These are phyloP conservation scores for Diplocarpon rosae DNA, from an alignment of 2,329 filamentous ascomycete species.

Conservation along the genomic window DNA sequence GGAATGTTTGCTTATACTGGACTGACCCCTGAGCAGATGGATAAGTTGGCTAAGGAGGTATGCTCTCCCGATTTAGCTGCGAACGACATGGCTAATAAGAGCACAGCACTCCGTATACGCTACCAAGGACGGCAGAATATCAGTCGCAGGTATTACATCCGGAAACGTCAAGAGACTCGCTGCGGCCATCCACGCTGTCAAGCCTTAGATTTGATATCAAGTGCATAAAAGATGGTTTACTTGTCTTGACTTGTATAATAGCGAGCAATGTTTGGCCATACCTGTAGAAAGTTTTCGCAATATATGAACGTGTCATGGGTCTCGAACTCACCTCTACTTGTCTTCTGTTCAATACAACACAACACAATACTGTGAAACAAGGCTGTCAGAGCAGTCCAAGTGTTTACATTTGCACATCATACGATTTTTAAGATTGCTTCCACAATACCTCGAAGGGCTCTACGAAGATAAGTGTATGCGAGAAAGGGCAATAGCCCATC, in stretches of 20 bases:
- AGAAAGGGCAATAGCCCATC: too few species aligned
- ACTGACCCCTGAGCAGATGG: slow-evolving; percentile 83
- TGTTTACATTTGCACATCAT: too few species aligned
- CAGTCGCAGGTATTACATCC: slow-evolving; percentile 71
- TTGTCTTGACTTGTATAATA: neutral
- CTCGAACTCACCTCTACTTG: too few species aligned
- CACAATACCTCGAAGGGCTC: too few species aligned
- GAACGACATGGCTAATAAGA: slow-evolving; percentile 9
- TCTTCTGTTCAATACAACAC: too few species aligned
- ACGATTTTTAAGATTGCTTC: too few species aligned
- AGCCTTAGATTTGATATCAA: slow-evolving; percentile 28
- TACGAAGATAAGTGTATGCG: too few species aligned
- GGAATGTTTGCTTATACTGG: slow-evolving; percentile 99
- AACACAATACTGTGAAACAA: too few species aligned
- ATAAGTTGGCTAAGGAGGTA: slow-evolving; percentile 75
- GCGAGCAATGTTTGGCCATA: slow-evolving; percentile 2
- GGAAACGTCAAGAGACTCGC: slow-evolving; percentile 72
- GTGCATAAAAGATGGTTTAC: neutral
- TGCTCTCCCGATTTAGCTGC: slow-evolving; percentile 25
- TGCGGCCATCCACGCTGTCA: slow-evolving; percentile 76
- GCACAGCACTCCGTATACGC: slow-evolving; percentile 82
- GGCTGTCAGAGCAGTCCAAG: too few species aligned
- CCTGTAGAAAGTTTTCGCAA: slow-evolving; percentile 6
- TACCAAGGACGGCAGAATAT: slow-evolving; percentile 84
- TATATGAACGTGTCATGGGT: slow-evolving; percentile 7